phyloP scores from a whole-genome alignment of 2,329 filamentous ascomycete genomes.

The Aspergillus texensis region DNA sequence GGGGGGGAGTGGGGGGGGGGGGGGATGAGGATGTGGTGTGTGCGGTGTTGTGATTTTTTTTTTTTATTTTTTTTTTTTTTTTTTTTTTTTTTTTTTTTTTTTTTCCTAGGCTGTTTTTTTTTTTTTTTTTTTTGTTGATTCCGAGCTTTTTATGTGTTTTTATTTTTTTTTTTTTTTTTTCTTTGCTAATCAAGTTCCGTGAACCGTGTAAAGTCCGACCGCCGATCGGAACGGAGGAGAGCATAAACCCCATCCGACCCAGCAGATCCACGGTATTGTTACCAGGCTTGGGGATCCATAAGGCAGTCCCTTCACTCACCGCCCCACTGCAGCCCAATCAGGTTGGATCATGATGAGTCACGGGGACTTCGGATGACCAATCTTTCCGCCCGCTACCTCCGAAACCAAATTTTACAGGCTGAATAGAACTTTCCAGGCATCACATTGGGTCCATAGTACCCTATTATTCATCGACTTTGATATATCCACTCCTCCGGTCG shows the following conservation, averaged over 20 bases:
- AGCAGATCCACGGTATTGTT: not conserved
- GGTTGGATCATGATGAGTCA: constrained; percentile 17
- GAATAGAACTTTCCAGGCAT: constrained; percentile 16
- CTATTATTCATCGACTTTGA: constrained; percentile 4
- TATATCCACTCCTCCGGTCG: not conserved
- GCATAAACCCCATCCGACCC: constrained; percentile 3
- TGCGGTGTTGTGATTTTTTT: too few species aligned
- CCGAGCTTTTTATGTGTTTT: constrained; percentile 4
- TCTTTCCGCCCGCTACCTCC: constrained; percentile 23
- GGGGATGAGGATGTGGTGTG: too few species aligned
- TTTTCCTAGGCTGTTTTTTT: constrained; percentile 11
- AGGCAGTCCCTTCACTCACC: constrained; percentile 15
- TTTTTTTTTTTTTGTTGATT: not conserved
- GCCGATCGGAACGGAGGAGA: constrained; percentile 17
- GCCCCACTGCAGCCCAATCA: constrained; percentile 18
- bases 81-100: constrained; percentile 7
- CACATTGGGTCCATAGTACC: not conserved
- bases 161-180: constrained; percentile 9
- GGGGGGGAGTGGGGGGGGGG: too few species aligned
- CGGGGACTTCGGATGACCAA: constrained; percentile 22
- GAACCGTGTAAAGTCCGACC: constrained; percentile 14
- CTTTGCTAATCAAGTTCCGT: constrained; percentile 13
- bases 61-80: too few species aligned
- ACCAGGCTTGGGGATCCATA: not conserved
- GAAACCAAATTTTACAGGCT: not conserved